These are phyloP conservation scores for Corylus americana DNA, from an alignment of 306 rosid species.

Conservation along the genomic window DNA sequence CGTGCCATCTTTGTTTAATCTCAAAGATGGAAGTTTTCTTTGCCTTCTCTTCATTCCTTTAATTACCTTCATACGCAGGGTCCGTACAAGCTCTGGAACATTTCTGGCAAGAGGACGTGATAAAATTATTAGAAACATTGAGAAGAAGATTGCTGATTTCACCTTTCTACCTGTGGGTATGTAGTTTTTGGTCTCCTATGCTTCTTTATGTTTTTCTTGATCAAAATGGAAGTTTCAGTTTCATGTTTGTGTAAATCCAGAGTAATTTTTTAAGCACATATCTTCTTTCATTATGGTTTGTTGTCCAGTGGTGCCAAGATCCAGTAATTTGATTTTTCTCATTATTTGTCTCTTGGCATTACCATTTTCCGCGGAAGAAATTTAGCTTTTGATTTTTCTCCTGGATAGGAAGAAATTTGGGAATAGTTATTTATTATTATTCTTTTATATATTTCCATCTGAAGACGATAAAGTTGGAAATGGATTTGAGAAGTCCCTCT, in stretches of 20 bases:
- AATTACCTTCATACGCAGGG: slow-evolving; percentile 43
- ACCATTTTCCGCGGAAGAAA: neutral
- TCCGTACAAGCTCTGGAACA: slow-evolving; percentile 96
- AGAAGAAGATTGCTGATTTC: slow-evolving; percentile 84
- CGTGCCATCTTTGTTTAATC: slow-evolving; percentile 17
- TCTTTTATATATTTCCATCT: neutral
- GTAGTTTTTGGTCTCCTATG: slow-evolving; percentile 28
- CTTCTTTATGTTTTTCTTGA: slow-evolving; percentile 20
- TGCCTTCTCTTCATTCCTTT: slow-evolving; percentile 3
- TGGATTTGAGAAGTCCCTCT: neutral
- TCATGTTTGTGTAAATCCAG: neutral
- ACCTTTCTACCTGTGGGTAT: slow-evolving; percentile 83
- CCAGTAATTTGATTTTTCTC: neutral
- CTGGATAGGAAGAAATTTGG: neutral
- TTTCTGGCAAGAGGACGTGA: slow-evolving; percentile 91
- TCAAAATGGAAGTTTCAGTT: slow-evolving; percentile 7
- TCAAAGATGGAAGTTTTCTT: slow-evolving; percentile 19
- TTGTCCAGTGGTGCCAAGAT: neutral
- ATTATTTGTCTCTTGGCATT: neutral
- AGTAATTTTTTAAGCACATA: neutral
- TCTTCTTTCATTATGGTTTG: neutral
- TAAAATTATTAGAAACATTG: slow-evolving; percentile 73
- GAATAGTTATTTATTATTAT: neutral
- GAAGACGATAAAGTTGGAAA: slow-evolving; percentile 5
- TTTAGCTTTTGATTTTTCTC: neutral